Conservation (phyloP, 1,284 basidiomycete species). For the Fomitopsis schrenkii region DNA sequence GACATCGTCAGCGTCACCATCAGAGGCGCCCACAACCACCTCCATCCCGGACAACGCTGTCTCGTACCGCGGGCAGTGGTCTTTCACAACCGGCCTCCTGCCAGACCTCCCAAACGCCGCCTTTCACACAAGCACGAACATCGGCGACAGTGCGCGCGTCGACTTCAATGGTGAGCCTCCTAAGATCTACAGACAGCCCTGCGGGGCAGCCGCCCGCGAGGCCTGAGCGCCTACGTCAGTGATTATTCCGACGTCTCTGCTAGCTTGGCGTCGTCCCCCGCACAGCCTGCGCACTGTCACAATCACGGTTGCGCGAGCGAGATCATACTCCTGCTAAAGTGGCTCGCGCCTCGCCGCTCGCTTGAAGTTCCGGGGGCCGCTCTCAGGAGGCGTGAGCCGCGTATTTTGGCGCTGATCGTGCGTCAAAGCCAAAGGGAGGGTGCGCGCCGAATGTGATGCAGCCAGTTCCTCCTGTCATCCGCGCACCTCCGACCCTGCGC, state of each 20-base stretch:
- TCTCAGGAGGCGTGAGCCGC: not conserved
- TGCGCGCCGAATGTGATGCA: not conserved
- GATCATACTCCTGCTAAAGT: not conserved
- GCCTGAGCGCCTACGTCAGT: not conserved
- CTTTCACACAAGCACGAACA: constrained; percentile 42
- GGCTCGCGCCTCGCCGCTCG: not conserved
- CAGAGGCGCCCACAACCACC: constrained; percentile 10
- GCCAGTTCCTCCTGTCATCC: not conserved
- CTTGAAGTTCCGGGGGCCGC: not conserved
- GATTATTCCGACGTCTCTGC: constrained; percentile 7
- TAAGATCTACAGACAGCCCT: not conserved
- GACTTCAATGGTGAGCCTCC: constrained; percentile 44
- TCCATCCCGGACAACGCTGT: constrained; percentile 21
- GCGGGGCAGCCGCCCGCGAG: not conserved
- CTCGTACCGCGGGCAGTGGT: constrained; percentile 26
- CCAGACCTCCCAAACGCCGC: constrained; percentile 12
- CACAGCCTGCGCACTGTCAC: not conserved
- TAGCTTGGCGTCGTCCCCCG: not conserved
- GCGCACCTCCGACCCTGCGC: not conserved
- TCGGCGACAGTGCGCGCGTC: constrained; percentile 41
- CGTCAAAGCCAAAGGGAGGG: not conserved
- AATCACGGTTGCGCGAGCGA: not conserved
- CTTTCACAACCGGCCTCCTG: constrained; percentile 21
- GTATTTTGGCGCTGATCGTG: not conserved
- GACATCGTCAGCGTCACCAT: constrained; percentile 9